phyloP scores from a whole-genome alignment of 371 early-diverging fungal species.

The Chytridium lagenaria region DNA sequence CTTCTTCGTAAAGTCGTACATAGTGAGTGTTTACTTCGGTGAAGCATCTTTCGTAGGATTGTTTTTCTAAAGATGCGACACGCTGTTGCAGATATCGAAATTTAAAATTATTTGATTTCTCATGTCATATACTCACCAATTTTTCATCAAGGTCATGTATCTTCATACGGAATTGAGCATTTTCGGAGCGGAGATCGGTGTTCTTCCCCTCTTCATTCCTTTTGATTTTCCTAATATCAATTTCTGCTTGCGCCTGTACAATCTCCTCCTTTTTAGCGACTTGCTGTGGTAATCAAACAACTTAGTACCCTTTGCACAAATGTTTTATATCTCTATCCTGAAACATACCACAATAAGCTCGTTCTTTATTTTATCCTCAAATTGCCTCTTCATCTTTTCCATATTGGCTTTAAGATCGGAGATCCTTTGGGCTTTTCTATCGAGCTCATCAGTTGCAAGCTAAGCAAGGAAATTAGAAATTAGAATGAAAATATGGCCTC shows the following conservation, averaged over 20 bases:
- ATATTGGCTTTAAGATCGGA: conserved; percentile 45
- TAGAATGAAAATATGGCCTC: neutral
- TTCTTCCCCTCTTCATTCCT: conserved; percentile 42
- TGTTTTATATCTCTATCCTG: conserved; percentile 4
- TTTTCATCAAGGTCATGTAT: conserved; percentile 32
- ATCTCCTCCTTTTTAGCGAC: conserved; percentile 47
- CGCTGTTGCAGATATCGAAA: neutral
- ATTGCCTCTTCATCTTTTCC: conserved; percentile 42
- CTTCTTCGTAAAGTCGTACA: conserved; percentile 48
- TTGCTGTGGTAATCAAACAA: neutral
- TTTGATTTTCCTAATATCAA: conserved; percentile 20
- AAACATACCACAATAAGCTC: conserved; percentile 35
- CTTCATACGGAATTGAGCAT: conserved; percentile 47
- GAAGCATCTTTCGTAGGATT: conserved; percentile 25
- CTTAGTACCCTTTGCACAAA: neutral
- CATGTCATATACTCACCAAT: conserved; percentile 30
- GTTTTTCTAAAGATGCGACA: conserved; percentile 24
- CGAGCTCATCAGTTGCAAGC: conserved; percentile 46
- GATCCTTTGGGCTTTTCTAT: conserved; percentile 38
- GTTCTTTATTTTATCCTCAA: conserved; percentile 44
- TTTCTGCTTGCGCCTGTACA: conserved; percentile 28
- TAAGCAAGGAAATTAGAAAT: neutral
- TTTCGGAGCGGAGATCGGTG: conserved; percentile 46
- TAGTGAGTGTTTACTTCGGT: conserved; percentile 47
- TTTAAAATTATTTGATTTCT: neutral